These are phyloP conservation scores for Xerocomus brunneocitrinus DNA, from an alignment of 768 basidiomycete genomes.

Conservation along the genomic window DNA sequence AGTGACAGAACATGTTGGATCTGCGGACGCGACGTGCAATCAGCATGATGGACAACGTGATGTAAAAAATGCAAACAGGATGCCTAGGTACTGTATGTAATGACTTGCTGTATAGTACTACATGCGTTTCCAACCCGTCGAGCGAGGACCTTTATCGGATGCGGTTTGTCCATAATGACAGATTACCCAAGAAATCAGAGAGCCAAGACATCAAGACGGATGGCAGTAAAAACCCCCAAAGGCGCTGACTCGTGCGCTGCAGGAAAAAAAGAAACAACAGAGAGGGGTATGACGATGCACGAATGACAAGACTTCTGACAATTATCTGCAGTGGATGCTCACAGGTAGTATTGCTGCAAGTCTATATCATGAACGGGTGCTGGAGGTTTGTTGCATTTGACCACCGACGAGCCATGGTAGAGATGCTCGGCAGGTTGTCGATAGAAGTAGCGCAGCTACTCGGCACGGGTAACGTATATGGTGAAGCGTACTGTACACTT, in stretches of 20 bases:
- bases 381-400: conserved; percentile 31
- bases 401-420: conserved; percentile 36
- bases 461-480: conserved; percentile 23
- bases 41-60: not conserved
- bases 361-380: conserved; percentile 34
- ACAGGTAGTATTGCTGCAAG: conserved; percentile 3
- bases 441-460: conserved; percentile 29
- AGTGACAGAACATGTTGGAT: not conserved
- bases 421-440: conserved; percentile 33
- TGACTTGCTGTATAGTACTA: conserved; percentile 26
- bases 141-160: conserved; percentile 19
- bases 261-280: conserved; percentile 4
- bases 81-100: conserved; percentile 25
- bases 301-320: conserved; percentile 8
- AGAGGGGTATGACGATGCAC: conserved; percentile 13
- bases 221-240: not conserved
- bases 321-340: not conserved
- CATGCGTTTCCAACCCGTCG: conserved; percentile 30
- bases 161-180: conserved; percentile 23
- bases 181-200: conserved; percentile 25
- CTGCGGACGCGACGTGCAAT: not conserved
- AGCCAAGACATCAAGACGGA: conserved; percentile 29
- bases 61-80: conserved; percentile 13
- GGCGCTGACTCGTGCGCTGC: not conserved
- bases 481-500: conserved; percentile 15